phyloP scores from a whole-genome alignment of 2,329 filamentous ascomycete genomes.

The Phaeosphaeriaceae sp. region DNA sequence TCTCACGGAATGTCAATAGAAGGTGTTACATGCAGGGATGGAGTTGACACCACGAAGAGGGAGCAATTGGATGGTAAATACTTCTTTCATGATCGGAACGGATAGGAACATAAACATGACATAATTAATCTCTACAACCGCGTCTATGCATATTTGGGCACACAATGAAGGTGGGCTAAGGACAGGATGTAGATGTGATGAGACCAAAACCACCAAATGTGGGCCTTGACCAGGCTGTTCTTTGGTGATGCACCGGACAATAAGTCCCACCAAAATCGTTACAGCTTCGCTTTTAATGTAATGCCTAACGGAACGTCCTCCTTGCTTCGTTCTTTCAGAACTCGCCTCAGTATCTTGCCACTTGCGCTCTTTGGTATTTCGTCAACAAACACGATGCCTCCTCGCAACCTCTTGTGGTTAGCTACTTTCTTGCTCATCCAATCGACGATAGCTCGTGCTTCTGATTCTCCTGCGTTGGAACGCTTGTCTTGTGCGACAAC shows the following conservation, averaged over 20 bases:
- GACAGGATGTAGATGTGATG: not conserved
- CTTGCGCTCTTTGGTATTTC: conserved; percentile 56
- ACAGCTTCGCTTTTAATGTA: conserved; percentile 19
- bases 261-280: too few species aligned
- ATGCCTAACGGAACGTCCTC: conserved; percentile 24
- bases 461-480: conserved; percentile 13
- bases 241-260: too few species aligned
- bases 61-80: not conserved
- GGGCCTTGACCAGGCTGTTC: too few species aligned
- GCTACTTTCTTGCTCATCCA: conserved; percentile 34
- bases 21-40: not conserved
- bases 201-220: not conserved
- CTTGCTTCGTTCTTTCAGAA: conserved; percentile 30
- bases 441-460: conserved; percentile 20
- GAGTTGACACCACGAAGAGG: not conserved
- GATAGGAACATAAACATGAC: not conserved
- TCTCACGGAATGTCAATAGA: not conserved
- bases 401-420: conserved; percentile 37
- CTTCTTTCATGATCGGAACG: not conserved
- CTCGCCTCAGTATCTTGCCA: conserved; percentile 55
- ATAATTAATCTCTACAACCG: not conserved
- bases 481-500: conserved; percentile 20
- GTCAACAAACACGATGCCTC: conserved; percentile 51
- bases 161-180: not conserved
- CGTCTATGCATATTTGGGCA: not conserved